These are phyloP conservation scores for Fraxinus quadrangulata DNA, from an alignment of 257 asterid genomes.

Conservation along the genomic window DNA sequence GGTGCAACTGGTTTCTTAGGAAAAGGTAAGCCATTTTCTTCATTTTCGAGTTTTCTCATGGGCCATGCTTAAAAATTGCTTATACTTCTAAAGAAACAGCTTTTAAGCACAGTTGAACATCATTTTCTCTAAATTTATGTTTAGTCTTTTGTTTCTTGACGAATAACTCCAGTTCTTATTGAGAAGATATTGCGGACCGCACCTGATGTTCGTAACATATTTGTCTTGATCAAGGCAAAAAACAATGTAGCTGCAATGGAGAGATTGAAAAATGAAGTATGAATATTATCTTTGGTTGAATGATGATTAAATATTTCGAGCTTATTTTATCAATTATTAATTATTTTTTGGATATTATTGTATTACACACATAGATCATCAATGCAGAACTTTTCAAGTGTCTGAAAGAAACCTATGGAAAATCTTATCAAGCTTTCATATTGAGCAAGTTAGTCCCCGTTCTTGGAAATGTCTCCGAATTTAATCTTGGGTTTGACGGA, in stretches of 20 bases:
- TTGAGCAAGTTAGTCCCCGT: slow-evolving; percentile 82
- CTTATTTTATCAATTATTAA: not conserved
- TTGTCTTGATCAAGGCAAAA: slow-evolving; percentile 78
- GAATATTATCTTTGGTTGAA: slow-evolving; percentile 3
- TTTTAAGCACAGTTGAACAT: not conserved
- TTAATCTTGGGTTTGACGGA: slow-evolving; percentile 64
- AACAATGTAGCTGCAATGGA: slow-evolving; percentile 65
- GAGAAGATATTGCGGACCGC: slow-evolving; percentile 82
- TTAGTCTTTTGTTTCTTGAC: not conserved
- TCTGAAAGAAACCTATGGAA: slow-evolving; percentile 76
- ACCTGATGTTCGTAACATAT: slow-evolving; percentile 80
- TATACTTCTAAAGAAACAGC: not conserved
- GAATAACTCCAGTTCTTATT: slow-evolving; percentile 61
- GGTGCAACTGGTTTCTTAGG: slow-evolving; percentile 82
- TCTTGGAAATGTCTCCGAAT: slow-evolving; percentile 74
- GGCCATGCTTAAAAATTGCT: not conserved
- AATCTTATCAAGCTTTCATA: slow-evolving; percentile 78
- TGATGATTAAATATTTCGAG: not conserved
- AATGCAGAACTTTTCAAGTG: slow-evolving; percentile 71
- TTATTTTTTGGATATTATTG: not conserved
- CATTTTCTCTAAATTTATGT: not conserved
- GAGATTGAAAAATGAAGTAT: slow-evolving; percentile 79
- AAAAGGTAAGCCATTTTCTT: slow-evolving; percentile 45
- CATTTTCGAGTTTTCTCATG: not conserved
- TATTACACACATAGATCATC: slow-evolving; percentile 45